Conservation (phyloP, 1,284 basidiomycete species). For the Peniophora sp. region DNA sequence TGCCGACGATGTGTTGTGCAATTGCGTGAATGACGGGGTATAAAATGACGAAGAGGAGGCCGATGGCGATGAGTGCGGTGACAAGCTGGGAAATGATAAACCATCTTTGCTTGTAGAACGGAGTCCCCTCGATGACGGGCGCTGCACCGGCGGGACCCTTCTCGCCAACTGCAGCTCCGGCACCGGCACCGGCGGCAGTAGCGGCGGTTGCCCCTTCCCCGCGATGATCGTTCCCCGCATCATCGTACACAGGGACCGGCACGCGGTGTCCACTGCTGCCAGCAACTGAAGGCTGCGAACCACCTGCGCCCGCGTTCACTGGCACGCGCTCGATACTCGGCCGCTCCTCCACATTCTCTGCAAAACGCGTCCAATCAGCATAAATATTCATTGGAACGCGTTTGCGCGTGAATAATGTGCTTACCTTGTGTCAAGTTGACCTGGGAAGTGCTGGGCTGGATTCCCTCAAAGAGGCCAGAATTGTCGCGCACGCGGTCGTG, state of each 20-base stretch:
- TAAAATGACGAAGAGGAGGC: constrained; percentile 53
- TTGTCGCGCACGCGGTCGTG: not conserved
- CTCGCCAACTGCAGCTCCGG: constrained; percentile 6
- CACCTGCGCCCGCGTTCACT: not conserved
- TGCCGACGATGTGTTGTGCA: constrained; percentile 52
- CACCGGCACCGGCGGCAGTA: constrained; percentile 1
- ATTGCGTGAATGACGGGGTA: constrained; percentile 61
- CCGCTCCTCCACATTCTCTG: not conserved
- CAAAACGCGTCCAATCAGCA: no score
- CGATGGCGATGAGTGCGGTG: constrained; percentile 41
- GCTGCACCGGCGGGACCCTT: not conserved
- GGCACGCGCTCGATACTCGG: not conserved
- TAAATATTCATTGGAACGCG: no score
- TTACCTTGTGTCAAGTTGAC: not conserved
- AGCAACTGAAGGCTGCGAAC: no score
- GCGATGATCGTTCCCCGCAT: not conserved
- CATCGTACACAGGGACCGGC: no score
- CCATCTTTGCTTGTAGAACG: constrained; percentile 30
- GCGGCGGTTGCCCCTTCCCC: not conserved
- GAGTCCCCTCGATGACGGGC: constrained; percentile 1
- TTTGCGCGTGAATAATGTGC: not conserved
- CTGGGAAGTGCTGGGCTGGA: not conserved
- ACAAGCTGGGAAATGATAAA: constrained; percentile 38
- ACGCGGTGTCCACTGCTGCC: no score
- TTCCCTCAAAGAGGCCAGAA: not conserved